phyloP scores from a whole-genome alignment of 345 rosid species.

The Murraya koenigii region DNA sequence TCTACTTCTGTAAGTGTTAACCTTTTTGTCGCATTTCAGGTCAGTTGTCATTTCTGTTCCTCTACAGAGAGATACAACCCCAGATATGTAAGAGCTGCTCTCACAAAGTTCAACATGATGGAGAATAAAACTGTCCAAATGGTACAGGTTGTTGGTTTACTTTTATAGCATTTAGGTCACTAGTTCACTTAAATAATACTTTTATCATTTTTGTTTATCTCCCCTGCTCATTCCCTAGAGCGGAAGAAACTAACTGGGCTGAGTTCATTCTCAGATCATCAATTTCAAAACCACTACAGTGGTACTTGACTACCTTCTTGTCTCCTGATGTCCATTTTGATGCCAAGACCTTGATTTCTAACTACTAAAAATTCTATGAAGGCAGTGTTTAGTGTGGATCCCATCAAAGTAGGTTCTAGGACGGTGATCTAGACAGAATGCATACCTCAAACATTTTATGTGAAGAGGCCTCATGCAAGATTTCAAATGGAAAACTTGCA shows the following conservation, averaged over 20 bases:
- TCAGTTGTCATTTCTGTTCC: constrained; percentile 44
- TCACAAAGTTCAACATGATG: constrained; percentile 41
- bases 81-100: constrained; percentile 42
- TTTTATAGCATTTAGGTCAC: neutral
- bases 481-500: neutral
- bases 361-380: neutral
- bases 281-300: neutral
- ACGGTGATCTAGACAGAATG: constrained; percentile 4
- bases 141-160: constrained; percentile 36
- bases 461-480: neutral
- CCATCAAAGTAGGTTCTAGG: neutral
- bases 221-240: neutral
- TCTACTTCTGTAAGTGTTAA: neutral
- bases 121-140: constrained; percentile 39
- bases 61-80: constrained; percentile 38
- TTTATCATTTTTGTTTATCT: neutral
- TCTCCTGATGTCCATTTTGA: neutral
- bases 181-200: neutral
- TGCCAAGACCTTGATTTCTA: neutral
- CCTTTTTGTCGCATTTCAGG: constrained; percentile 29
- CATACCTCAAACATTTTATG: neutral
- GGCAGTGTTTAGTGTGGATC: neutral
- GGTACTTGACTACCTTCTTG: neutral
- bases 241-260: neutral
- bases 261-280: neutral